A percentile compares a stretch with the other conserved stretches of the same genome.
Conservation (phyloP, 345 rosid species). For the Ceriops decandra region DNA sequence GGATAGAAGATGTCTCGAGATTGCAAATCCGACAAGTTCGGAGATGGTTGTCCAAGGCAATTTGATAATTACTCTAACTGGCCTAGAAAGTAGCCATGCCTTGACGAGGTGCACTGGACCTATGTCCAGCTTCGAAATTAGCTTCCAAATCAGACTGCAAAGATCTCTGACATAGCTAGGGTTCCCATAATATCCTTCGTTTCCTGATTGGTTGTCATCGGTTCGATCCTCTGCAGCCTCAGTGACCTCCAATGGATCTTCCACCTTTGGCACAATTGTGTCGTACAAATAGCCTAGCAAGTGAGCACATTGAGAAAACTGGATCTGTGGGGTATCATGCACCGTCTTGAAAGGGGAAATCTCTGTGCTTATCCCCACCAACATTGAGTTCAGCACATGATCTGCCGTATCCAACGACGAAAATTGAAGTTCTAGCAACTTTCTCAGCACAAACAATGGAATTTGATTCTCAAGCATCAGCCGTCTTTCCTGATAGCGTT, state of each 20-base stretch:
- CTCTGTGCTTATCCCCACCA: slow-evolving; percentile 43
- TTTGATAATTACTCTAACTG: too few species aligned
- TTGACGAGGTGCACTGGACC: too few species aligned
- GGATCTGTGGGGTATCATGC: slow-evolving; percentile 18
- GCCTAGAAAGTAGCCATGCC: too few species aligned
- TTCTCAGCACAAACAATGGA: slow-evolving; percentile 51
- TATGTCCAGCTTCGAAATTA: too few species aligned
- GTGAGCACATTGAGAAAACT: slow-evolving; percentile 32
- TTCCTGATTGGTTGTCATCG: too few species aligned
- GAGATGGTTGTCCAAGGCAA: too few species aligned
- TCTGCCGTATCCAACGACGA: slow-evolving; percentile 35
- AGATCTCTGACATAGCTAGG: too few species aligned
- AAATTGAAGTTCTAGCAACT: slow-evolving; percentile 42
- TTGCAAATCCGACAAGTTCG: too few species aligned
- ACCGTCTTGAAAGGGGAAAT: slow-evolving; percentile 49
- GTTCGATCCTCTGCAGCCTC: too few species aligned
- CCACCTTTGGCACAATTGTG: slow-evolving; percentile 42
- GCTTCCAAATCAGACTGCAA: too few species aligned
- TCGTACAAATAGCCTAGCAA: slow-evolving; percentile 50
- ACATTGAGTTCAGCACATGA: slow-evolving; percentile 30
- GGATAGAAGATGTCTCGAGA: too few species aligned
- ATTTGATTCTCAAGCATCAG: slow-evolving; percentile 79
- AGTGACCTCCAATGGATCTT: slow-evolving; percentile 22
- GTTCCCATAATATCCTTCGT: too few species aligned
- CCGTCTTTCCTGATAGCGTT: slow-evolving; percentile 49